Evolutionary conservation across 352 stramenopile species (phyloP).

Genomic region (Phytophthora macrochlamydospora): DNA sequence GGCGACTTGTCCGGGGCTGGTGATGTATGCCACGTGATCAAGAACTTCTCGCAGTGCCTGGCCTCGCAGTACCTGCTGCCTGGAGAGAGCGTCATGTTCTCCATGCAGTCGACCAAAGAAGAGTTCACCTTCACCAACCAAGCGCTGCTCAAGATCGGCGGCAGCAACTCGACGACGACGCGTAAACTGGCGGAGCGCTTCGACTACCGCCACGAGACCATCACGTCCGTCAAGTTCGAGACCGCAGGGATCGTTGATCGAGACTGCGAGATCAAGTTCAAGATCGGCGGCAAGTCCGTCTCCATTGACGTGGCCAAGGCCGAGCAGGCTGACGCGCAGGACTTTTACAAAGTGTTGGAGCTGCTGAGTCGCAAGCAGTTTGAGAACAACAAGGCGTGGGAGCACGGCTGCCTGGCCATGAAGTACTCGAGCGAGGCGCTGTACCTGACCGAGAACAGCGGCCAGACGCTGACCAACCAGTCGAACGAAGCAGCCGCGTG

Average conservation of each 20-base stretch:
- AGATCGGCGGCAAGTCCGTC: constrained; percentile 38
- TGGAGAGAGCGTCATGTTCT: constrained; percentile 51
- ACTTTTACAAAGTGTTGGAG: constrained; percentile 66
- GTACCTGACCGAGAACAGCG: constrained; percentile 49
- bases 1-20: constrained; percentile 57
- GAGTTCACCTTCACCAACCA: constrained; percentile 74
- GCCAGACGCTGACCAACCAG: constrained; percentile 45
- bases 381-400: constrained; percentile 46
- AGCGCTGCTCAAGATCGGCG: constrained; percentile 46
- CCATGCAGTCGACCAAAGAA: constrained; percentile 59
- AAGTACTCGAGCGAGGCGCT: constrained; percentile 48
- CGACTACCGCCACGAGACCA: constrained; percentile 40
- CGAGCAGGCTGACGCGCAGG: constrained; percentile 32
- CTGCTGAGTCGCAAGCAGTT: constrained; percentile 51
- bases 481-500: constrained; percentile 49
- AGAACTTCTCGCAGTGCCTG: constrained; percentile 44
- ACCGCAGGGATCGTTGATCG: constrained; percentile 54
- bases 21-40: constrained; percentile 56
- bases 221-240: constrained; percentile 50
- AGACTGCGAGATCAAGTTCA: constrained; percentile 69
- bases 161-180: constrained; percentile 55
- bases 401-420: constrained; percentile 49
- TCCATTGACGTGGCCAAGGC: constrained; percentile 63
- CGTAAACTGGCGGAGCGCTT: constrained; percentile 55
- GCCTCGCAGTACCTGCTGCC: constrained; percentile 51